Conservation (phyloP, 2,329 filamentous ascomycete genomes). For the Davidsoniella neocaledoniae region DNA sequence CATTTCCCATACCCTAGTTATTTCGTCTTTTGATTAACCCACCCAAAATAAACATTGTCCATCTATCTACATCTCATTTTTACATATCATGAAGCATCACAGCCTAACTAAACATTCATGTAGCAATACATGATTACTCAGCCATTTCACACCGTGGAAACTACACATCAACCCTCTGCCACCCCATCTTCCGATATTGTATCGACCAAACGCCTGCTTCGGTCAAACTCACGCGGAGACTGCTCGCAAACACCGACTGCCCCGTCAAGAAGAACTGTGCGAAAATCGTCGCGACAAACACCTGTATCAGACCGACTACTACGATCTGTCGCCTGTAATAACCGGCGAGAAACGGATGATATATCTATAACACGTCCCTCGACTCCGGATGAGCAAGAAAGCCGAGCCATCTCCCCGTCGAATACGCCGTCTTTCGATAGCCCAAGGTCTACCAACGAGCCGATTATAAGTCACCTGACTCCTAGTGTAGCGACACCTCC, state of each 20-base stretch:
- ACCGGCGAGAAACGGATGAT: not conserved
- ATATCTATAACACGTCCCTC: slow-evolving; percentile 5
- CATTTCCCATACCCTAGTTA: not conserved
- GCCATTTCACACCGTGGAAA: not conserved
- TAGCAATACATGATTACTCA: not conserved
- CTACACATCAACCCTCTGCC: not conserved
- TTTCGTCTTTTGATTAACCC: not conserved
- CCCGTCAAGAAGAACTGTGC: not conserved
- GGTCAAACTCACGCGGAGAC: slow-evolving; percentile 1
- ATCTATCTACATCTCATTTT: too few species aligned
- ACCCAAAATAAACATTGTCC: too few species aligned
- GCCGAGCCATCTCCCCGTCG: slow-evolving; percentile 3
- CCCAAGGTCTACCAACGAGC: slow-evolving; percentile 35
- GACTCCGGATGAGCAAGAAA: slow-evolving; percentile 1
- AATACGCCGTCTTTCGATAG: slow-evolving; percentile 25
- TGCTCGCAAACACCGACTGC: not conserved
- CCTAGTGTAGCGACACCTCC: slow-evolving; percentile 57
- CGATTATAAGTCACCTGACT: slow-evolving; percentile 43
- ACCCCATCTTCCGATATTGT: slow-evolving; percentile 1
- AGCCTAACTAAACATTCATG: not conserved
- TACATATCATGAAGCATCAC: too few species aligned
- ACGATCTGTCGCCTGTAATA: slow-evolving; percentile 2
- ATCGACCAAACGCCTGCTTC: not conserved
- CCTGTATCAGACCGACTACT: slow-evolving; percentile 4
- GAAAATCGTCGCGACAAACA: slow-evolving; percentile 4